A percentile compares a stretch with the other conserved stretches of the same genome.
phyloP scores from a whole-genome alignment of 352 stramenopile species.

The Phytophthora aleatoria region DNA sequence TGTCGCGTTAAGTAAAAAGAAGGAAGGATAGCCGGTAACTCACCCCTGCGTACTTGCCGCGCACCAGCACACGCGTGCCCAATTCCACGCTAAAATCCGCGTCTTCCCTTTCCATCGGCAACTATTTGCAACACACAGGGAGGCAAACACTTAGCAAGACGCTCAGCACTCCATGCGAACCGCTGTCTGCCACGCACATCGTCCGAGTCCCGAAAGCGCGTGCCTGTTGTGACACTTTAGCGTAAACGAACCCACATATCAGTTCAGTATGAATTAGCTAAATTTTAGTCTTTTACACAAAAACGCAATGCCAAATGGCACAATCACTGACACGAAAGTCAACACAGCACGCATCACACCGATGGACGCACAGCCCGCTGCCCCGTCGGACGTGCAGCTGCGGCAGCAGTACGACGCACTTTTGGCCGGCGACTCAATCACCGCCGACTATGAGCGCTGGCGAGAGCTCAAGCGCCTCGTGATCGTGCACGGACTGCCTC shows the following conservation, averaged over 20 bases:
- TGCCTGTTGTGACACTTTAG: conserved; percentile 12
- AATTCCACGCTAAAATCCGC: conserved; percentile 25
- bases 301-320: neutral
- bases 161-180: neutral
- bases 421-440: conserved; percentile 40
- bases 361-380: conserved; percentile 5
- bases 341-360: neutral
- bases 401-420: conserved; percentile 32
- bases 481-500: conserved; percentile 77
- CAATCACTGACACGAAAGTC: conserved; percentile 3
- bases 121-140: conserved; percentile 2
- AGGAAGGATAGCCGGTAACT: conserved; percentile 16
- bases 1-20: conserved; percentile 24
- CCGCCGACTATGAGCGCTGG: conserved; percentile 75
- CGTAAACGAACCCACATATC: conserved; percentile 2
- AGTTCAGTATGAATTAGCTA: conserved; percentile 10
- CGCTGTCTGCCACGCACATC: conserved; percentile 4
- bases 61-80: conserved; percentile 69
- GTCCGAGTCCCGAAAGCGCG: neutral
- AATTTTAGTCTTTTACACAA: conserved; percentile 17
- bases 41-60: conserved; percentile 82
- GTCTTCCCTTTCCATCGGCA: conserved; percentile 23
- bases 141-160: neutral
- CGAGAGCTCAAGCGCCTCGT: conserved; percentile 84
- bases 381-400: conserved; percentile 8